These are phyloP conservation scores for Pterocarpus santalinus DNA, from an alignment of 306 rosid genomes.

Conservation along the genomic window DNA sequence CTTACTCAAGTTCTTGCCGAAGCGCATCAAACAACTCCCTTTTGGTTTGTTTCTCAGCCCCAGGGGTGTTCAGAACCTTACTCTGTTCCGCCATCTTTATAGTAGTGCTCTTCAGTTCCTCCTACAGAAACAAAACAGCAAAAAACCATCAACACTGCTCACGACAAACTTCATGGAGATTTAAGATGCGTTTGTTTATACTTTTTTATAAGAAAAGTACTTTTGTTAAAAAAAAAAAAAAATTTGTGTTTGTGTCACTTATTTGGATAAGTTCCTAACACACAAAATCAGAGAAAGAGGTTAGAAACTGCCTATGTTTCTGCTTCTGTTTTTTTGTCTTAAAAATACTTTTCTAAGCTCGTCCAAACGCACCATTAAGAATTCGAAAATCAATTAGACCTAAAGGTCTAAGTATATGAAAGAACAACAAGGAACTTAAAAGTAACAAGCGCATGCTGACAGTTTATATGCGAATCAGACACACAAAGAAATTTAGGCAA, in stretches of 20 bases:
- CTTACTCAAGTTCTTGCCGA: slow-evolving; percentile 91
- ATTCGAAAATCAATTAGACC: slow-evolving; percentile 6
- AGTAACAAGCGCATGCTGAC: no score
- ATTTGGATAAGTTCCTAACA: no score
- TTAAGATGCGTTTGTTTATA: neutral
- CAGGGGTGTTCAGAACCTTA: slow-evolving; percentile 91
- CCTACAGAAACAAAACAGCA: slow-evolving; percentile 53
- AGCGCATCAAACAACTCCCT: slow-evolving; percentile 91
- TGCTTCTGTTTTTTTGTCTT: neutral
- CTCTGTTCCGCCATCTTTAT: slow-evolving; percentile 97
- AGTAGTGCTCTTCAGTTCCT: slow-evolving; percentile 85
- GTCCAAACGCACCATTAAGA: neutral
- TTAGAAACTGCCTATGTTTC: no score
- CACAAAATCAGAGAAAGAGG: no score
- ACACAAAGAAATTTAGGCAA: neutral
- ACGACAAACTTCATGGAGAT: neutral
- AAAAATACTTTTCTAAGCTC: neutral
- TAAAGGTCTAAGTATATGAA: no score
- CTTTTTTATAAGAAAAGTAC: no score
- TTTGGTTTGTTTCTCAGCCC: slow-evolving; percentile 96
- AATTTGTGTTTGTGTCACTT: neutral
- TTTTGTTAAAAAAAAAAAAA: no score
- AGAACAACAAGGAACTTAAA: no score
- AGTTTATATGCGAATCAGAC: neutral
- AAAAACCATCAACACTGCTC: neutral